Evolutionary conservation across 768 basidiomycete species (phyloP), one percentile per base, ranked within the genome.

Genomic region (Boletales sp.): DNA sequence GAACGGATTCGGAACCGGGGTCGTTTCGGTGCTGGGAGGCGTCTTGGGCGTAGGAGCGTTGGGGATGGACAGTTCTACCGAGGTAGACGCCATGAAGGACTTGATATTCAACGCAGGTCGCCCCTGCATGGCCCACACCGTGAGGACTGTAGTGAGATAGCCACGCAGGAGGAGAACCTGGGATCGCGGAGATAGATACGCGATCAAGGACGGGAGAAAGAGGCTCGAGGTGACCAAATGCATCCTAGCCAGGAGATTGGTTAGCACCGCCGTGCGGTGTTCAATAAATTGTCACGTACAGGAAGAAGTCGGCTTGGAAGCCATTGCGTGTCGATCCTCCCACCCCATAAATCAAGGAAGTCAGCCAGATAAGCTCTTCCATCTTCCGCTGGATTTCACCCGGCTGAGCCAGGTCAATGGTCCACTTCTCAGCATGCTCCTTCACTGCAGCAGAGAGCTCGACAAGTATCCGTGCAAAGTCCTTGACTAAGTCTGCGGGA

Each of bases 321-420:
- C 86, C 80, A 1, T 75, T 77, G 21, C 74, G 71, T 61, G 81
- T 66, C 71, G 74, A 80, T 4, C 80, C 84, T 7, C 74, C 77
- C 17, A 81, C 68, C 2, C 74, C 81, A 52, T 82, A 89, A 18
- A 83, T 55, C n/a, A 85, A 48, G 0, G 69, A 68, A 39, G 71
- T 74, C 15, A 76, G 65, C 81, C 84, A 89, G 6, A 69, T 59
- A 5, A 90, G 54, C 56, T 90, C 86, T 54, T 83, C 82, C 21
- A 83, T 71, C 63, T 85, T 87, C 15, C 69, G 63, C n/a, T 74
- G 71, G 7, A 82, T 55, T 53, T 74, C 70, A 30, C 67, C 56
- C 35, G 72, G 55, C 46, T 69, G 52, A 34, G 53, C 49, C 37
- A 65, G 49, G 48, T 78, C 66, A 18, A 75, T 39, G 4, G 63